Evolutionary conservation across 73 alveolate genomes (phyloP), one percentile per base, ranked within the genome.

Genomic region (Paramecium pentaurelia): DNA sequence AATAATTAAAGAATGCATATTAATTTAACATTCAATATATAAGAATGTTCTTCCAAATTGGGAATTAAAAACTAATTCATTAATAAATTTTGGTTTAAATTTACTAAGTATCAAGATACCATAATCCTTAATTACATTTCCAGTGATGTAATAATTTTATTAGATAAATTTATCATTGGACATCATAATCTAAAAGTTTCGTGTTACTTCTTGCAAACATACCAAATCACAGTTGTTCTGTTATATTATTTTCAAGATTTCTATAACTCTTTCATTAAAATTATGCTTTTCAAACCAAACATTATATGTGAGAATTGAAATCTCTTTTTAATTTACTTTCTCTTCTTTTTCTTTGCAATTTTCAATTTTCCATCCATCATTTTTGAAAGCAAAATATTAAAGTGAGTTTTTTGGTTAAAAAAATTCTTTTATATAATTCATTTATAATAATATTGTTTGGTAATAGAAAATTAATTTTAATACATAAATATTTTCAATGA

Each of bases 221-320:
- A 94, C 88, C 25, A 94, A 94, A 64, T 94, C 97, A 12, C 94
- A 93, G 49, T 92, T 93, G 34, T 58, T 45, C 51, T 84, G 36
- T 44, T 92, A 73, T 16, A 91, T 60, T 83, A 94, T 58, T 22
- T 37, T 40, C n/a, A 86, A 14, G 42, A 94, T 60, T 68, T 77
- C 95, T 38, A 54, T 30, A 64, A 64, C 71, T 49, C 97, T 92
- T 28, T 94, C 96, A 4, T 92, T 92, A 20, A 58, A 89, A 58
- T 89, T 89, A 85, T 83, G 94, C 49, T 92, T 88, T 20, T 92
- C 95, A 84, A 94, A 94, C 94, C 96, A 94, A 4, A 94, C 97
- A 86, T 94, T 94, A 25, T 86, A 94, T 11, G 97, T 92, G 45
- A 94, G 49, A 9, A 94, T 86, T 34, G 58, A 77, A 9, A 94